Evolutionary conservation across 257 asterid genomes (phyloP).

Genomic region (Solanum etuberosum): DNA sequence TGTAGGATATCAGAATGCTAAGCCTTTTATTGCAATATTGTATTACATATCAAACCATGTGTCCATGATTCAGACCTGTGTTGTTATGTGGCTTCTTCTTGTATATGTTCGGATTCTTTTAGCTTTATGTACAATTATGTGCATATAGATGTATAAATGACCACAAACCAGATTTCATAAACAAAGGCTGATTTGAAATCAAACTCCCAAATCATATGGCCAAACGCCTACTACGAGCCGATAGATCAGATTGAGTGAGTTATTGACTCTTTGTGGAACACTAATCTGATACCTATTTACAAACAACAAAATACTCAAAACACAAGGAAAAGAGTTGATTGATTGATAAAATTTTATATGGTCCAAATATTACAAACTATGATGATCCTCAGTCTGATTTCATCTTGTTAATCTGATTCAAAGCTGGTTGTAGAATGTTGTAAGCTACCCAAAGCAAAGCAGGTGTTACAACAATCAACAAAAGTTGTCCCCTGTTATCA

Average conservation of each 20-base stretch:
- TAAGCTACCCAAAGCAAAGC: conserved; percentile 74
- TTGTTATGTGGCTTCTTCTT: not conserved
- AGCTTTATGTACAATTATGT: not conserved
- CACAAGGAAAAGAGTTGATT: not conserved
- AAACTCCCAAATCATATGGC: not conserved
- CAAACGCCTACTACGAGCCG: not conserved
- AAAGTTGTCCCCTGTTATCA: conserved; percentile 75
- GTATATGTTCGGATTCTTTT: not conserved
- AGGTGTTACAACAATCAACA: conserved; percentile 77
- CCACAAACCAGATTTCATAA: not conserved
- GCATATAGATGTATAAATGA: not conserved
- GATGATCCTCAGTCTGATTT: conserved; percentile 30
- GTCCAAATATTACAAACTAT: not conserved
- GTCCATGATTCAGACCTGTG: not conserved
- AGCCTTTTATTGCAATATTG: not conserved
- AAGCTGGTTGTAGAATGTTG: conserved; percentile 86
- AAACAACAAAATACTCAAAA: not conserved
- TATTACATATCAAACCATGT: not conserved
- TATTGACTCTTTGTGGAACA: not conserved
- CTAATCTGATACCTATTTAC: not conserved
- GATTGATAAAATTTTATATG: not conserved
- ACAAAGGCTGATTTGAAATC: not conserved
- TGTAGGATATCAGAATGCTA: not conserved
- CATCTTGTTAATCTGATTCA: conserved; percentile 88
- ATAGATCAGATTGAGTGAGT: not conserved